Evolutionary conservation across 176 grass and related monocot species (phyloP).

Genomic region (Microstegium vimineum): DNA sequence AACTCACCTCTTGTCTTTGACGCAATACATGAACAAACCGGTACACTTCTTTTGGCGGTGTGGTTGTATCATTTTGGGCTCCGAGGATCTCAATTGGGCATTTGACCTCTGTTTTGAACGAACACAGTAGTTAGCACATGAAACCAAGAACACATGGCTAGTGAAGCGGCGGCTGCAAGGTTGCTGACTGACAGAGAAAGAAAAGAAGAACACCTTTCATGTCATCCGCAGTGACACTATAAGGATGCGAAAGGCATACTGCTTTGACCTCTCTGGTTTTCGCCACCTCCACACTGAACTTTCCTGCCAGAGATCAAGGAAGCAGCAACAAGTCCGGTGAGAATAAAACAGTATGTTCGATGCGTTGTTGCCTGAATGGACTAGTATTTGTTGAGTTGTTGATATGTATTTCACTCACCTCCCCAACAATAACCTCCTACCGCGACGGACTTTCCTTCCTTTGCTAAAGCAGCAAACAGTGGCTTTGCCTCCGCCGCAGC

Average conservation of each 20-base stretch:
- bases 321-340: background rate
- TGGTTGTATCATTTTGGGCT: background rate
- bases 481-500: conserved; percentile 22
- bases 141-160: background rate
- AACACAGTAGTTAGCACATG: background rate
- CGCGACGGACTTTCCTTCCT: background rate
- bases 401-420: background rate
- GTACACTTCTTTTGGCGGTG: conserved; percentile 11
- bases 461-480: conserved; percentile 5
- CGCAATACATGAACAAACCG: background rate
- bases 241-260: conserved; percentile 25
- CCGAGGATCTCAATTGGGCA: conserved; percentile 34
- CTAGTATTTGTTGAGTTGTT: too few relatives aligned
- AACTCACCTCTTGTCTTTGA: background rate
- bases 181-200: background rate
- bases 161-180: too few relatives aligned
- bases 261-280: conserved; percentile 15
- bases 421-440: conserved; percentile 40
- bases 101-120: conserved; percentile 11
- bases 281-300: conserved; percentile 2
- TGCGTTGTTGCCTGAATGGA: too few relatives aligned
- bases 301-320: background rate
- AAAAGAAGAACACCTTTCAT: conserved; percentile 13
- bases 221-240: background rate
- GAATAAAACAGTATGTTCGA: too few relatives aligned